Conservation (phyloP, 1,139 yeast species). For the Suhomyces choctaworum region DNA sequence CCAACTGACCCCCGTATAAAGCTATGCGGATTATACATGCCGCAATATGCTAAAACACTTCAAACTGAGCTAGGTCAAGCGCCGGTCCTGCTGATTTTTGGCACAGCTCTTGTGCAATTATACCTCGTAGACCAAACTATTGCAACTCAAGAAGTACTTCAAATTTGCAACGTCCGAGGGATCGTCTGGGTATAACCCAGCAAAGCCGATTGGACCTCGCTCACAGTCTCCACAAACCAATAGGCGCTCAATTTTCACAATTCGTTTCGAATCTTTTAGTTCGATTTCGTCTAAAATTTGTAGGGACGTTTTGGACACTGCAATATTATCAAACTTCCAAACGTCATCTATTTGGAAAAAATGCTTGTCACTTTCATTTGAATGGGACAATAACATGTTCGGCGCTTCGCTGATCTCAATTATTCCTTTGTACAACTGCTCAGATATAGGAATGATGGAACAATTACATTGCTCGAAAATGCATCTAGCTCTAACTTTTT, state of each 20-base stretch:
- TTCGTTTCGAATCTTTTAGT: constrained; percentile 1
- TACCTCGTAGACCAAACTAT: constrained; percentile 43
- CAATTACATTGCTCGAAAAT: constrained; percentile 40
- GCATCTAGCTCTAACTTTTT: constrained; percentile 28
- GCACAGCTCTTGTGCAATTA: too few species aligned
- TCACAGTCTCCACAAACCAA: constrained; percentile 75
- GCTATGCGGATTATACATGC: too few species aligned
- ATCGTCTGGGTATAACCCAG: constrained; percentile 35
- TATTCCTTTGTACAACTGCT: constrained; percentile 12
- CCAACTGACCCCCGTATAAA: too few species aligned
- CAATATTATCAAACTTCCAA: constrained; percentile 78
- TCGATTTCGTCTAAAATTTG: constrained; percentile 18
- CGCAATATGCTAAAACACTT: too few species aligned
- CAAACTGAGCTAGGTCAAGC: too few species aligned
- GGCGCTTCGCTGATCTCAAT: constrained; percentile 30
- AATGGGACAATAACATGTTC: constrained; percentile 17
- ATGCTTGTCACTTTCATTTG: constrained; percentile 6
- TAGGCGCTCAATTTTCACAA: constrained; percentile 43
- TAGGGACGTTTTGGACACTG: constrained; percentile 58
- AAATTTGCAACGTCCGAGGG: constrained; percentile 38
- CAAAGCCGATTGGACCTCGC: constrained; percentile 72
- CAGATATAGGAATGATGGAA: constrained; percentile 32
- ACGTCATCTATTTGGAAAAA: constrained; percentile 51
- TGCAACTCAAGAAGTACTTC: constrained; percentile 44
- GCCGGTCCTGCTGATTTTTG: too few species aligned